Base-by-base conservation (phyloP, 2,329 filamentous ascomycete species). In the Sphaerulina vaccinii region DNA sequence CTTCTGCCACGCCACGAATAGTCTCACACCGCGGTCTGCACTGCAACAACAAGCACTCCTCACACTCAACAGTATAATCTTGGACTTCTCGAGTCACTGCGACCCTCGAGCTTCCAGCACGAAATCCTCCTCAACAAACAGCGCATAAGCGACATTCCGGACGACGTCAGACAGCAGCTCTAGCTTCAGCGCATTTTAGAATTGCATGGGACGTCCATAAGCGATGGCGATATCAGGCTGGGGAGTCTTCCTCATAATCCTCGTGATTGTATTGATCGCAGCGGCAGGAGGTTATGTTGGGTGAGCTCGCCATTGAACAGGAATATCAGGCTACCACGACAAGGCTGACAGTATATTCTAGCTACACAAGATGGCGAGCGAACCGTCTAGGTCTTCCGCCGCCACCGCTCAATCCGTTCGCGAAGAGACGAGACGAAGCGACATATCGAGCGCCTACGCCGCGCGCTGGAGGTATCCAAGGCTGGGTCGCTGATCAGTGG, bases 361-460 rank as follows among this genome's bases (percentile, higher is more conserved):
- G 68, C 64, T 90, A 85, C 65, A 83, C 84, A 23, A 86, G 88
- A 65, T 76, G 86, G 62, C 85, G 85, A 63, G 88, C 88, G 44
- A 79, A 84, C 56, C 82, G 83, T 66, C 79, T 90, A 49, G 89
- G 89, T 51, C 83, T 92, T 6, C 81, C 85, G 24, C 56, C 62
- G n/a, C 88, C 88, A 1, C 78, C 81, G 9, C 72, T 86, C 52
- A 82, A 90, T 65, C 88, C 88, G 46, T 92, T 91, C 78, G 71
- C 74, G 57, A 62, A 60, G 38, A 61, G 61, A 54, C 56, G 58
- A 47, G 54, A 55, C 49, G 40, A 52, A 47, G 38, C 48, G 7
- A 55, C 59, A 6, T 72, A 73, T 41, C 73, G 72, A 70, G 80
- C 68, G 72, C 82, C 63, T 61, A 79, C 69, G 67, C 84, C 61